Percentiles rank a stretch among this genome's conserved stretches.
phyloP scores from a whole-genome alignment of 108 stramenopile genomes.

The Aureococcus anophagefferens region DNA sequence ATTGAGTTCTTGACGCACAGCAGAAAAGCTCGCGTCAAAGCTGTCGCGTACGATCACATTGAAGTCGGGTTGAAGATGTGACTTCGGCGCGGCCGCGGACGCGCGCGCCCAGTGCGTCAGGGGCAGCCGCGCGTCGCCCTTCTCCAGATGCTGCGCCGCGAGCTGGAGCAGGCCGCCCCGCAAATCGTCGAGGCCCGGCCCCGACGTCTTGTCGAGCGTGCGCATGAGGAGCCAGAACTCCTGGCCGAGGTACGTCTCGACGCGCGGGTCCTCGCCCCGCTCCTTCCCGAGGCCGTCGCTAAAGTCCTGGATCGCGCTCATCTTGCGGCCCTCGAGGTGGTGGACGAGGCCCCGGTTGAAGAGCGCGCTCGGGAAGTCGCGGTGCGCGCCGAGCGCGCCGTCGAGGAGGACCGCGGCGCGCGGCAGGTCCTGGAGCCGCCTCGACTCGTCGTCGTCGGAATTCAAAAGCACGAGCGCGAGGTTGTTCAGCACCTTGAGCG shows the following conservation, averaged over 20 bases:
- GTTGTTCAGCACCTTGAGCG: conserved; percentile 13
- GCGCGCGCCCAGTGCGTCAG: background rate
- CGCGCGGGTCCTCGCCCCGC: too few species aligned
- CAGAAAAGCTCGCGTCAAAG: too few species aligned
- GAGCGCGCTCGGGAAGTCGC: conserved; percentile 5
- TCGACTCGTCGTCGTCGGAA: background rate
- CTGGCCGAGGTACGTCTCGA: background rate
- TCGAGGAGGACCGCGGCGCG: background rate
- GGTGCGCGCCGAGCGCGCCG: background rate
- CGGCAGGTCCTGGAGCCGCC: background rate
- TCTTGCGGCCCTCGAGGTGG: background rate
- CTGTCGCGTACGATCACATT: too few species aligned
- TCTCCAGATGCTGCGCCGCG: too few species aligned
- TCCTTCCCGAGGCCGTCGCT: background rate
- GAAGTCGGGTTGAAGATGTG: too few species aligned
- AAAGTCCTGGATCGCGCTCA: background rate
- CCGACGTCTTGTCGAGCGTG: too few species aligned
- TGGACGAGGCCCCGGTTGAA: conserved; percentile 13
- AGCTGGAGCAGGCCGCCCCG: too few species aligned
- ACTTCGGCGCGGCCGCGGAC: too few species aligned
- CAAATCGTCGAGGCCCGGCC: too few species aligned
- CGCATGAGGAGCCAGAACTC: background rate
- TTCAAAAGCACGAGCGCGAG: conserved; percentile 3
- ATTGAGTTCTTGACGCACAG: too few species aligned
- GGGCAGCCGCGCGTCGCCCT: background rate